Evolutionary conservation across 179 eudicot species (phyloP).

Genomic region (Actinidia chinensis): DNA sequence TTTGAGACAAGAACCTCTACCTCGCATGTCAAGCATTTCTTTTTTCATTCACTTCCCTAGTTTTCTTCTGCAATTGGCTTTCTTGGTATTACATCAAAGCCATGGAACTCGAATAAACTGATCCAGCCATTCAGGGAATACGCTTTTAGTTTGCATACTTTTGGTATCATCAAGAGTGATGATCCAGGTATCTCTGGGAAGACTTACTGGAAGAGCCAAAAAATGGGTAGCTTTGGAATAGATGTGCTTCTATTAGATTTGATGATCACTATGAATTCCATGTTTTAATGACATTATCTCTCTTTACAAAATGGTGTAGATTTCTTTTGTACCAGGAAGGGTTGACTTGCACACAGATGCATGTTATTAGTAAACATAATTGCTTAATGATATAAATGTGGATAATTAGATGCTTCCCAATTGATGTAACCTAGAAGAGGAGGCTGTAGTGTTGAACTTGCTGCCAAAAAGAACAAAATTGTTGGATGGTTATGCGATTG

Average conservation of each 20-base stretch:
- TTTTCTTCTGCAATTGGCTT: neutral
- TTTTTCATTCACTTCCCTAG: neutral
- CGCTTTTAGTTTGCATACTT: neutral
- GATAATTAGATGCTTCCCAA: neutral
- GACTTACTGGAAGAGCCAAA: neutral
- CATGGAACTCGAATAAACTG: neutral
- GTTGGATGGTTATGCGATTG: neutral
- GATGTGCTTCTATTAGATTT: neutral
- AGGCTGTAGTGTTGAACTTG: neutral
- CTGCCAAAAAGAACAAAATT: neutral
- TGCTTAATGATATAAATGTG: neutral
- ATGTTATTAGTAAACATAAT: too few relatives aligned
- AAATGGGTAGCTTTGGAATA: neutral
- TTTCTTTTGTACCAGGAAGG: neutral
- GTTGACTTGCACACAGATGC: neutral
- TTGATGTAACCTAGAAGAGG: neutral
- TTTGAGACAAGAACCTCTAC: neutral
- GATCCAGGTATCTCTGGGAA: neutral
- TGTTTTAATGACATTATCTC: neutral
- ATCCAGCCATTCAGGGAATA: neutral
- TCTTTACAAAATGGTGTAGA: neutral
- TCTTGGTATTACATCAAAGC: neutral
- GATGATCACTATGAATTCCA: neutral
- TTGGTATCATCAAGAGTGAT: neutral
- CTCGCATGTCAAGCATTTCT: neutral